Conservation (phyloP, 768 basidiomycete species). For the Daedaleopsis nitida region DNA sequence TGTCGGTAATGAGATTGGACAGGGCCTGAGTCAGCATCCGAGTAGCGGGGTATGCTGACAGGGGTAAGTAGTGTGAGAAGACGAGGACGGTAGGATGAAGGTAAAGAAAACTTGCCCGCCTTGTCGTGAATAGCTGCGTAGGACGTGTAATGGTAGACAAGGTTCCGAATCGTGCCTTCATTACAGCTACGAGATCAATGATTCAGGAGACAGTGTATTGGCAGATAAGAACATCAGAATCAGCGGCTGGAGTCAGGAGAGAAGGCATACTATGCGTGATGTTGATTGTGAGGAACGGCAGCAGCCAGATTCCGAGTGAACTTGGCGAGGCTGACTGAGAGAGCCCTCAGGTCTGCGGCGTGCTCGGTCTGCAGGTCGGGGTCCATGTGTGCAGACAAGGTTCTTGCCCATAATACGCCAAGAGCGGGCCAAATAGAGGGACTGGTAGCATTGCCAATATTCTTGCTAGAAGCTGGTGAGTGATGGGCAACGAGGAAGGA, state of each 20-base stretch:
- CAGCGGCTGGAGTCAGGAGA: not conserved
- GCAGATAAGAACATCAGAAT: not conserved
- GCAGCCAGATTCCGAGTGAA: slow-evolving; percentile 87
- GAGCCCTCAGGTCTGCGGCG: slow-evolving; percentile 30
- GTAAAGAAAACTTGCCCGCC: slow-evolving; percentile 42
- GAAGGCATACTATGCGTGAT: slow-evolving; percentile 64
- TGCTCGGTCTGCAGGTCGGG: slow-evolving; percentile 49
- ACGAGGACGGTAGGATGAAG: not conserved
- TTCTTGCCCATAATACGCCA: slow-evolving; percentile 52
- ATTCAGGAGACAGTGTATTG: not conserved
- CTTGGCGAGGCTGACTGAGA: slow-evolving; percentile 49
- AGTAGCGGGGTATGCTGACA: slow-evolving; percentile 59
- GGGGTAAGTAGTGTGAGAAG: slow-evolving; percentile 11
- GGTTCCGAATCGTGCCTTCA: slow-evolving; percentile 67
- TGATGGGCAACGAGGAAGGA: not conserved
- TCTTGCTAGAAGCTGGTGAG: slow-evolving; percentile 28
- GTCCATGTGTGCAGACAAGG: slow-evolving; percentile 23
- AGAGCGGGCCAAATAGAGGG: slow-evolving; percentile 59
- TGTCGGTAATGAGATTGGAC: slow-evolving; percentile 82
- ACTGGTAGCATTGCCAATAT: slow-evolving; percentile 36
- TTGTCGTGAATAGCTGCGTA: slow-evolving; percentile 69
- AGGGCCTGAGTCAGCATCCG: slow-evolving; percentile 76
- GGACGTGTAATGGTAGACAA: slow-evolving; percentile 76
- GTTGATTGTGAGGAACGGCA: slow-evolving; percentile 72
- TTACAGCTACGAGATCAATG: slow-evolving; percentile 48